A percentile compares a stretch with the other conserved stretches of the same genome.
Conservation (phyloP, 371 early-diverging fungal species). For the Mortierella sp. region DNA sequence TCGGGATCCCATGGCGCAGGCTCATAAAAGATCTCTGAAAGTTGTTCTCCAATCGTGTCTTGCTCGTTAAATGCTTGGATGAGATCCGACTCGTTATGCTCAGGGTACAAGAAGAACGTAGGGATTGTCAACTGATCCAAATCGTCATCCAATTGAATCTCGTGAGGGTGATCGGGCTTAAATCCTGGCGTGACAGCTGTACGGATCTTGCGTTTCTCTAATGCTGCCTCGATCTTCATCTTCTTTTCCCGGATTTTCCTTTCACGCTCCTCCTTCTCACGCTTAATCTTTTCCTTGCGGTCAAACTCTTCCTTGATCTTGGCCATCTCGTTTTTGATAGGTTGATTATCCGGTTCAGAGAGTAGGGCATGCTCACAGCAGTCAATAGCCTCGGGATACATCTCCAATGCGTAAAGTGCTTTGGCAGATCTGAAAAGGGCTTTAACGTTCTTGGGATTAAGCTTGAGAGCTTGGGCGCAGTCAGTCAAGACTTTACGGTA, state of each 20-base stretch:
- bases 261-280: constrained; percentile 62
- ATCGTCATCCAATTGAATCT: constrained; percentile 75
- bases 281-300: constrained; percentile 57
- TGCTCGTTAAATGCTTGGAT: constrained; percentile 89
- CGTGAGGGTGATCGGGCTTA: constrained; percentile 61
- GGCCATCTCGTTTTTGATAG: constrained; percentile 63
- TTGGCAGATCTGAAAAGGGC: constrained; percentile 92
- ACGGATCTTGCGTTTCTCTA: constrained; percentile 68
- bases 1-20: constrained; percentile 88
- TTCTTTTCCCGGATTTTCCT: constrained; percentile 64
- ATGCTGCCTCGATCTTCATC: constrained; percentile 25
- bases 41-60: constrained; percentile 85
- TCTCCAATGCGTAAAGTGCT: constrained; percentile 84
- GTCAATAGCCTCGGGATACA: constrained; percentile 86
- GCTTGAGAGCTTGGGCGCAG: constrained; percentile 86
- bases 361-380: constrained; percentile 80
- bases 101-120: constrained; percentile 95
- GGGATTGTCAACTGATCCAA: constrained; percentile 84
- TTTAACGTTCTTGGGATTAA: constrained; percentile 88
- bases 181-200: constrained; percentile 61
- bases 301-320: constrained; percentile 63
- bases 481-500: constrained; percentile 89
- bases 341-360: constrained; percentile 79
- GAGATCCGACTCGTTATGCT: constrained; percentile 91
- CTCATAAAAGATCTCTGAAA: constrained; percentile 87